Conservation (phyloP, 352 stramenopile genomes). For the Globisporangium rhizosaccharum region DNA sequence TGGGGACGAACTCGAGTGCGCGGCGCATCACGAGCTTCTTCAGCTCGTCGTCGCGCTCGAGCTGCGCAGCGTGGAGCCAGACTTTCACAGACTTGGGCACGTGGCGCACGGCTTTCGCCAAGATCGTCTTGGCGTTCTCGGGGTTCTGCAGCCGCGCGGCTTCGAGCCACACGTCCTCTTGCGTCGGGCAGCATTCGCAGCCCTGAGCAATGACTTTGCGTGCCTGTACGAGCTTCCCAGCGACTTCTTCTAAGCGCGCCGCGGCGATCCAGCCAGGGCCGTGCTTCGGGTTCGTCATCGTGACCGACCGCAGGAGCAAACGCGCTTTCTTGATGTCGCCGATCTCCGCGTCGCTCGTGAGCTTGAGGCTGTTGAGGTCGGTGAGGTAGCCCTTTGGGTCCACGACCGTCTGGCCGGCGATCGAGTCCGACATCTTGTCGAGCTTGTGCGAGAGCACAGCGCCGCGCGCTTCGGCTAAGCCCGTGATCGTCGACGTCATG, state of each 20-base stretch:
- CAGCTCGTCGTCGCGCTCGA: slow-evolving; percentile 87
- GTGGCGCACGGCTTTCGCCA: slow-evolving; percentile 92
- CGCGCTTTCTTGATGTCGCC: slow-evolving; percentile 98
- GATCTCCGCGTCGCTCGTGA: slow-evolving; percentile 92
- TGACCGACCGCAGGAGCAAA: slow-evolving; percentile 94
- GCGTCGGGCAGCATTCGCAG: slow-evolving; percentile 94
- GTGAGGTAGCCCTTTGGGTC: slow-evolving; percentile 99
- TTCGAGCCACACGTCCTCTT: slow-evolving; percentile 99
- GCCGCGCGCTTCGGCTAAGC: slow-evolving; percentile 88
- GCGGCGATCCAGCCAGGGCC: slow-evolving; percentile 97
- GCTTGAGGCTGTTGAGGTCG: slow-evolving; percentile 92
- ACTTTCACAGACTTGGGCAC: slow-evolving; percentile 94
- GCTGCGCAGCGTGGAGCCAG: slow-evolving; percentile 94
- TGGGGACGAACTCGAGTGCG: slow-evolving; percentile 95
- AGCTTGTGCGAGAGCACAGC: slow-evolving; percentile 94
- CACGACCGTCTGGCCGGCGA: slow-evolving; percentile 95
- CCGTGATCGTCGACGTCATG: slow-evolving; percentile 77
- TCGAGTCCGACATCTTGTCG: slow-evolving; percentile 96
- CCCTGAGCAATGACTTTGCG: slow-evolving; percentile 97
- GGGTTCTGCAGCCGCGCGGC: slow-evolving; percentile 92
- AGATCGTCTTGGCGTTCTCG: slow-evolving; percentile 96
- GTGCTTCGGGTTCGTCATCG: slow-evolving; percentile 98
- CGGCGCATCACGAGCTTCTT: slow-evolving; percentile 89
- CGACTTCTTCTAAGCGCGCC: slow-evolving; percentile 96
- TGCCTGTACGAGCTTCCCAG: slow-evolving; percentile 93